phyloP scores from a whole-genome alignment of 176 grass and related monocot genomes.

The Carex pumila region DNA sequence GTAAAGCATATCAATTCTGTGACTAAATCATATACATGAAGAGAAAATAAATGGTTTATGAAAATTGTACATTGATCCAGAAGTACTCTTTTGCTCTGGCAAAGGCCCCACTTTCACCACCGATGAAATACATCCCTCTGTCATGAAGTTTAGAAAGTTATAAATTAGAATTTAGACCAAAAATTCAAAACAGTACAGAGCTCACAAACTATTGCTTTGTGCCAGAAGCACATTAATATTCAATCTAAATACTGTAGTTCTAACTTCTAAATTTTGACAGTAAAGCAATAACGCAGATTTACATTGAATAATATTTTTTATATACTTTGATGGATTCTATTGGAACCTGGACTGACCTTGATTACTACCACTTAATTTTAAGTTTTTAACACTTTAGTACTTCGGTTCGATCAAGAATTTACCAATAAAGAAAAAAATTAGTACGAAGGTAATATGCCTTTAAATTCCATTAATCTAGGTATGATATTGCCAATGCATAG shows the following conservation, averaged over 20 bases:
- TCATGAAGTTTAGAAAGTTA: slow-evolving; percentile 11
- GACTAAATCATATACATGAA: neutral
- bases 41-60: neutral
- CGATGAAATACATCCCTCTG: slow-evolving; percentile 39
- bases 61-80: slow-evolving; percentile 55
- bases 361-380: too few species aligned
- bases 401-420: neutral
- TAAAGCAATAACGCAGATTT: neutral
- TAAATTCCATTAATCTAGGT: too few species aligned
- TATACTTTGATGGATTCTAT: too few species aligned
- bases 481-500: neutral
- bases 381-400: too few species aligned
- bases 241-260: neutral
- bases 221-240: neutral
- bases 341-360: too few species aligned
- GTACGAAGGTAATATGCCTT: too few species aligned
- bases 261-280: neutral
- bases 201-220: neutral
- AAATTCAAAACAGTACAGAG: neutral
- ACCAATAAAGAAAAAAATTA: neutral
- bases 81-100: slow-evolving; percentile 76
- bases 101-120: slow-evolving; percentile 64
- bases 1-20: neutral
- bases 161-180: neutral
- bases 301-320: neutral